Evolutionary conservation across 441 rosid genomes (phyloP), one percentile per base, ranked within the genome.

Genomic region (Biscutella laevigata): DNA sequence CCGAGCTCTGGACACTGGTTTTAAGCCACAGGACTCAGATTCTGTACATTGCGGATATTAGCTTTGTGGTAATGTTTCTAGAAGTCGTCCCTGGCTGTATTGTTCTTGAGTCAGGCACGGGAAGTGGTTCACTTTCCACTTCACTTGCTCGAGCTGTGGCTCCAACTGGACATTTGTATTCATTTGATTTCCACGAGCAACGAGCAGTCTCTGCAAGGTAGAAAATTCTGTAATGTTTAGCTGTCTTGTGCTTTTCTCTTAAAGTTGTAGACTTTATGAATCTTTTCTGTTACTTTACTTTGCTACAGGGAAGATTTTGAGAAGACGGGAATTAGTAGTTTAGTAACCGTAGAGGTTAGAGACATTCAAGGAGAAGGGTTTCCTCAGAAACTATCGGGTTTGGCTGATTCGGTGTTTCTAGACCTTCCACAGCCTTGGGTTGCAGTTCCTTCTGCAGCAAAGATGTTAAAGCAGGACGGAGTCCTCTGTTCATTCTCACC

Each of bases 21-120:
- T 70, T 88, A 58, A 87, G 88, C 76, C 98, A 87, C 67, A 74
- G 95, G 78, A 91, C 96, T 29, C 95, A 85, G 77, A 91, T 87
- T 70, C 98, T 91, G 7, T 87, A 88, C 55, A 77, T 88, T 46
- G 96, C 95, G 6, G 98, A 88, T 76, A 88, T 88, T 51, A 77
- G 86, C 69, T 80, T 91, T 48, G 79, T 85, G 50, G 69, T 83
- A 7, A 81, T 73, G 80, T 84, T 72, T 73, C 71, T 87, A 53
- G 98, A 90, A 71, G 63, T 87, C 15, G 92, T 84, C 35, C 95
- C 95, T 46, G 95, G 98, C 4, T 81, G 95, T 70, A 16, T 84
- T 67, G 95, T 87, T 59, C 82, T 91, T 6, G 84, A 91, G 77
- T 84, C 90, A 0, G 96, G 98, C 5, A 85, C 96, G 0, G 98